Percentiles rank a stretch among this genome's conserved stretches.
phyloP scores from a whole-genome alignment of 129 eudicot genomes.

The Centaurea solstitialis region DNA sequence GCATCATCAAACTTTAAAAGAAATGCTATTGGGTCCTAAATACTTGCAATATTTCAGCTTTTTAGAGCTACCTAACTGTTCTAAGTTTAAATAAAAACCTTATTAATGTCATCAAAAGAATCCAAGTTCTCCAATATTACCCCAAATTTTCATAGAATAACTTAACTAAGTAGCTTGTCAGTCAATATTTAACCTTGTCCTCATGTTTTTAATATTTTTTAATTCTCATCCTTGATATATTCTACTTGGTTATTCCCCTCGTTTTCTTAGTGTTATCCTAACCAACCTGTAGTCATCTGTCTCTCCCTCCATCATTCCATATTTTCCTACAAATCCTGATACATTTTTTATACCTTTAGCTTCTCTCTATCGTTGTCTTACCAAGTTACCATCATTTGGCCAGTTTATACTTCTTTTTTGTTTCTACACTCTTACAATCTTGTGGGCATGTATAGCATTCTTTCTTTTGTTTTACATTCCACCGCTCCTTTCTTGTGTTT shows the following conservation, averaged over 20 bases:
- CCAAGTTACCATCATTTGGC: background rate
- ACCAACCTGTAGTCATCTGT: background rate
- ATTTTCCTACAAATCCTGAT: background rate
- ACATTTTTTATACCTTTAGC: background rate
- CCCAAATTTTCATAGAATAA: background rate
- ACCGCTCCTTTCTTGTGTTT: background rate
- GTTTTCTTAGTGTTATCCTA: background rate
- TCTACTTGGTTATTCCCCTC: background rate
- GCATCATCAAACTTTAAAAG: background rate
- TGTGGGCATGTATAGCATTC: background rate
- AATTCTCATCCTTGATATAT: background rate
- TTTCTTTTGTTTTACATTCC: background rate
- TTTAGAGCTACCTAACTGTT: background rate
- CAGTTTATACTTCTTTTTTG: background rate
- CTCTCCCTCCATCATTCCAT: background rate
- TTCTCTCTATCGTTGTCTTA: background rate
- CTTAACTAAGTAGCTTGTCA: background rate
- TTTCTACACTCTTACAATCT: background rate
- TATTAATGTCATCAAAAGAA: background rate
- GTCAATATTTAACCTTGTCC: background rate
- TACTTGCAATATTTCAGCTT: background rate
- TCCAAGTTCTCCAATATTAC: background rate
- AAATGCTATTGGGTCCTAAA: background rate
- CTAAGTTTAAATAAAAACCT: background rate
- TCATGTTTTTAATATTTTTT: no score